These are phyloP conservation scores for Globisporangium takayamanum DNA, from an alignment of 352 stramenopile species.

Conservation along the genomic window DNA sequence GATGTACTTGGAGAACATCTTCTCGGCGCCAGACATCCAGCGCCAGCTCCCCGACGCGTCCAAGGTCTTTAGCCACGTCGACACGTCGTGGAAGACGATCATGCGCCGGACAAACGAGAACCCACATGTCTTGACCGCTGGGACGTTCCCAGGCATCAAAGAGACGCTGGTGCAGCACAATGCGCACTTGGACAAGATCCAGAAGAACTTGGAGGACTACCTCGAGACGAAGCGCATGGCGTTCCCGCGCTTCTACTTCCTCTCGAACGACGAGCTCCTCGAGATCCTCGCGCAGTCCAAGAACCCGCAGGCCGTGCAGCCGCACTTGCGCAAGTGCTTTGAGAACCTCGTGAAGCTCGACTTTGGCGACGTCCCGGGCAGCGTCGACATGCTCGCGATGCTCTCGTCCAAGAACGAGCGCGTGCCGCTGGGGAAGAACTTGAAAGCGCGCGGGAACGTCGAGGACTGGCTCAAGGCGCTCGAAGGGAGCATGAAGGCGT, in stretches of 20 bases:
- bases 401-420: slow-evolving; percentile 86
- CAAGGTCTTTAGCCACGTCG: slow-evolving; percentile 89
- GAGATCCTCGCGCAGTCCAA: slow-evolving; percentile 94
- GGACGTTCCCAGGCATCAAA: slow-evolving; percentile 72
- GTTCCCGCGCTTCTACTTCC: slow-evolving; percentile 93
- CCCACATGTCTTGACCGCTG: slow-evolving; percentile 79
- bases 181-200: slow-evolving; percentile 83
- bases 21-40: slow-evolving; percentile 88
- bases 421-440: slow-evolving; percentile 86
- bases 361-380: slow-evolving; percentile 69
- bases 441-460: slow-evolving; percentile 89
- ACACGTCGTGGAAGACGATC: slow-evolving; percentile 88
- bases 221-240: slow-evolving; percentile 91
- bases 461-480: slow-evolving; percentile 87
- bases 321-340: slow-evolving; percentile 93
- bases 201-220: slow-evolving; percentile 91
- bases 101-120: slow-evolving; percentile 88
- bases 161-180: slow-evolving; percentile 85
- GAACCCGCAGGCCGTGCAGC: slow-evolving; percentile 92
- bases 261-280: slow-evolving; percentile 93
- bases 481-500: slow-evolving; percentile 88
- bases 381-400: slow-evolving; percentile 93
- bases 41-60: slow-evolving; percentile 85
- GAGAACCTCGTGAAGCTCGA: slow-evolving; percentile 84
- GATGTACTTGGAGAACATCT: slow-evolving; percentile 88